Evolutionary conservation across 2,329 filamentous ascomycete genomes (phyloP), one percentile per base, ranked within the genome.

Genomic region (Talaromyces sp.): DNA sequence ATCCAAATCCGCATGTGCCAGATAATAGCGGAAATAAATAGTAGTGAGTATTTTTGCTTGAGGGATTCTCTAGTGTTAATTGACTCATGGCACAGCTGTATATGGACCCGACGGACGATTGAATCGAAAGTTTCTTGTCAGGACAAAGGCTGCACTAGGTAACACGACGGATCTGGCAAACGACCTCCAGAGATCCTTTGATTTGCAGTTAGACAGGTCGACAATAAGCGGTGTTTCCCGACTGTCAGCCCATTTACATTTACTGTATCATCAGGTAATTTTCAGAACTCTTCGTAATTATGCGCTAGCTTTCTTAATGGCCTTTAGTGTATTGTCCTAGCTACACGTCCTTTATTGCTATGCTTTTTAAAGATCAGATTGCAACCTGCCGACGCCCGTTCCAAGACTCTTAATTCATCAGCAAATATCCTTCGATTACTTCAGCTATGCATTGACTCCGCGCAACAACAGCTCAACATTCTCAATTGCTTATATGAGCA

Each of bases 1-100:
- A 76, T 81, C 66, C 77, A 82, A 51, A 78, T 82, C 54, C 78
- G 78, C 58, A 68, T 82, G 35, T 78, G 78, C 3, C 73, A 75
- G 43, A 75, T 78, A 14, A 76, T 79, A 38, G 75, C 78, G 1
- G 72, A 77, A 21, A 80, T 81, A 24, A 72, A 78, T 14, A 74
- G 72, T 56, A 78, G 78, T 80, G 68, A 68, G 76, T 69, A 10
- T 63, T 4, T 10, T 74, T 78, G 0, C 77, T 38, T 14, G 11
- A n/a, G 8, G 3, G 6, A 38, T 38, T 17, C 3, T 26, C 13
- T 26, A 5, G 11, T 50, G 2, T 26, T 14, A 24, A 50, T 13
- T 50, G 10, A 11, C 43, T 10, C 13, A 13, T 50, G 7, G 5
- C 8, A 21, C 14, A 50, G 43, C 43, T 50, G 43, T 50, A 14